phyloP scores from a whole-genome alignment of 2,329 filamentous ascomycete species.

The Ophioceras dolichostomum region DNA sequence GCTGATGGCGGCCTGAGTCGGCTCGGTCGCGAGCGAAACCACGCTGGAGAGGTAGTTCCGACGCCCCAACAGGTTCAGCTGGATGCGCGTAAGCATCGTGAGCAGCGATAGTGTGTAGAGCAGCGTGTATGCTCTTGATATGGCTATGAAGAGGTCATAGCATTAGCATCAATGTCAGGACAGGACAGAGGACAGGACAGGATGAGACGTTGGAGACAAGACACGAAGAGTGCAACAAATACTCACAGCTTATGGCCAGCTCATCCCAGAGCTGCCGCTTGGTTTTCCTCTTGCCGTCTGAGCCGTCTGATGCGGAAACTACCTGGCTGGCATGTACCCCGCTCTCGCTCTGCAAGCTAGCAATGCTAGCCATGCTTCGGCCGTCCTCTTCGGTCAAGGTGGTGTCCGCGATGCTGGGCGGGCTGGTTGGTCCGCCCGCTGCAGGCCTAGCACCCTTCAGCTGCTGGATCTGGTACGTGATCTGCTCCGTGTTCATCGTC shows the following conservation, averaged over 20 bases:
- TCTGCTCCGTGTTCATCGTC: slow-evolving; percentile 79
- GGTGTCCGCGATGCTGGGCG: slow-evolving; percentile 51
- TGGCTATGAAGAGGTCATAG: too few species aligned
- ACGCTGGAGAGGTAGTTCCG: slow-evolving; percentile 94
- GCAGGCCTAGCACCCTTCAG: slow-evolving; percentile 61
- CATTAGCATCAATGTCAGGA: background rate
- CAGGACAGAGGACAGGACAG: background rate
- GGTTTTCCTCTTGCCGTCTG: slow-evolving; percentile 40
- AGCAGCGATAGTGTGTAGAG: slow-evolving; percentile 85
- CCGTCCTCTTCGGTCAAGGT: slow-evolving; percentile 76
- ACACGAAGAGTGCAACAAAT: background rate
- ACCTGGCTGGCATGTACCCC: slow-evolving; percentile 76
- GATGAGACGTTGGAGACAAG: too few species aligned
- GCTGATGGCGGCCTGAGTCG: slow-evolving; percentile 64
- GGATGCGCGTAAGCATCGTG: slow-evolving; percentile 83
- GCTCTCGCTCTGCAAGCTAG: slow-evolving; percentile 54
- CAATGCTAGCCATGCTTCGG: slow-evolving; percentile 61
- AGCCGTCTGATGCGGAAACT: slow-evolving; percentile 11
- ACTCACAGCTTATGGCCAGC: slow-evolving; percentile 84
- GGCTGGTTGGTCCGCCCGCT: slow-evolving; percentile 26
- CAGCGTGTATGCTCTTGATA: slow-evolving; percentile 82
- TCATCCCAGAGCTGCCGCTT: slow-evolving; percentile 97
- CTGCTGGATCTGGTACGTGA: slow-evolving; percentile 87
- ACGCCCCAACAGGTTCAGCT: slow-evolving; percentile 91
- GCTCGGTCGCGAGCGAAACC: slow-evolving; percentile 72